Conservation (phyloP, 2,329 filamentous ascomycete species). For the Periconia sp. region DNA sequence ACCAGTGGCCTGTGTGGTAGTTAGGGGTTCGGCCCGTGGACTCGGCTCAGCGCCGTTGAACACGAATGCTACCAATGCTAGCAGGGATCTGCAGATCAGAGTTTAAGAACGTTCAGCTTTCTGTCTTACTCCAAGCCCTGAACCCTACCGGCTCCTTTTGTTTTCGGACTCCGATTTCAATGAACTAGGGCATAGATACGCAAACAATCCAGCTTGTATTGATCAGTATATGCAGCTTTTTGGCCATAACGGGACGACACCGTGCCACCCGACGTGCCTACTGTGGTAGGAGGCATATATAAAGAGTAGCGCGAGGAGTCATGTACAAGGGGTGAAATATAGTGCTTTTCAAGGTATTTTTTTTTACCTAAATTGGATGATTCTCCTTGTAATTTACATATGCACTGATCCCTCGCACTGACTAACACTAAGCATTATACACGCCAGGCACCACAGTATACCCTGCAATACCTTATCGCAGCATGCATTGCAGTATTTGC, state of each 20-base stretch:
- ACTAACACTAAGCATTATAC: too few relatives aligned
- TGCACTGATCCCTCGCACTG: too few relatives aligned
- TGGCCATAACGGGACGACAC: not conserved
- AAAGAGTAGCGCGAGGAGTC: too few relatives aligned
- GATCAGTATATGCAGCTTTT: not conserved
- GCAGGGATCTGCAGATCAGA: not conserved
- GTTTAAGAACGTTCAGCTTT: not conserved
- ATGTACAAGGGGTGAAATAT: too few relatives aligned
- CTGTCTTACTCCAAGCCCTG: too few relatives aligned
- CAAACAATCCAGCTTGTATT: not conserved
- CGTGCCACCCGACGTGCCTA: not conserved
- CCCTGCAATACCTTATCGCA: conserved; percentile 1
- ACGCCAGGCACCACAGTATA: too few relatives aligned
- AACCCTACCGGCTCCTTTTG: not conserved
- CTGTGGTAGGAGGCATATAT: too few relatives aligned
- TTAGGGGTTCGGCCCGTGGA: not conserved
- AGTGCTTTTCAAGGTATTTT: too few relatives aligned
- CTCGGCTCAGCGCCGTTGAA: conserved; percentile 2
- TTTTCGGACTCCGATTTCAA: conserved; percentile 1
- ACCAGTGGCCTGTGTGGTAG: not conserved
- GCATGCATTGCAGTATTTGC: not conserved
- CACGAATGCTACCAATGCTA: conserved; percentile 1
- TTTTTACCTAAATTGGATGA: too few relatives aligned
- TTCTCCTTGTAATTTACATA: too few relatives aligned
- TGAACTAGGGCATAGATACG: not conserved